phyloP scores from a whole-genome alignment of 768 basidiomycete species.

The Suillus decipiens region DNA sequence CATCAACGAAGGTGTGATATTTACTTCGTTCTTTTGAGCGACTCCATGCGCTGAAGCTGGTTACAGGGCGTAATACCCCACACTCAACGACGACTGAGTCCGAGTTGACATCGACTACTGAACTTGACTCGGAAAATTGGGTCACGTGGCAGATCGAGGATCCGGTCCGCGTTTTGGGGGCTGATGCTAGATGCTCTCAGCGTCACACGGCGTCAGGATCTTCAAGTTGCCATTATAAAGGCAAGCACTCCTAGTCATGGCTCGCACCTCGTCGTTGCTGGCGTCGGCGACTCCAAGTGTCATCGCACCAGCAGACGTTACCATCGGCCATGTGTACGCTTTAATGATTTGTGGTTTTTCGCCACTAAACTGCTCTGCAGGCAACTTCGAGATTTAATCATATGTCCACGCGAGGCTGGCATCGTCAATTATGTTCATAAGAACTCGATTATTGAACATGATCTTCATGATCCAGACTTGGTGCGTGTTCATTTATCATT shows the following conservation, averaged over 20 bases:
- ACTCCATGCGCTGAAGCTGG: neutral
- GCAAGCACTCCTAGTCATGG: constrained; percentile 37
- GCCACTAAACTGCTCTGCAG: constrained; percentile 36
- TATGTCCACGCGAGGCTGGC: constrained; percentile 69
- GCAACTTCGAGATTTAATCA: constrained; percentile 77
- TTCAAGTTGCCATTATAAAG: constrained; percentile 1
- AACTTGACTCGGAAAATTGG: neutral
- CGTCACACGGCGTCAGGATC: constrained; percentile 6
- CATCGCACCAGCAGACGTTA: constrained; percentile 44
- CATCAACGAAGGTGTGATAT: neutral
- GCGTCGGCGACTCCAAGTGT: constrained; percentile 44
- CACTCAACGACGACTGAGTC: neutral
- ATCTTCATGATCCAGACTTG: constrained; percentile 47
- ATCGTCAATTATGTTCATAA: constrained; percentile 63
- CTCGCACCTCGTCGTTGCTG: constrained; percentile 47
- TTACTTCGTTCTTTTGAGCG: neutral
- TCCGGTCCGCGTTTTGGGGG: neutral
- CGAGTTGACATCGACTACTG: neutral
- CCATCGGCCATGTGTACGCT: constrained; percentile 65
- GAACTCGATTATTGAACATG: constrained; percentile 59
- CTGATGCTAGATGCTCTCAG: constrained; percentile 1
- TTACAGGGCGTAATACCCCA: neutral
- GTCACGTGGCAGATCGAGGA: neutral
- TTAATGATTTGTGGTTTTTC: neutral
- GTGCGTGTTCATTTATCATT: constrained; percentile 37